Evolutionary conservation across 768 basidiomycete species (phyloP), one percentile per base, ranked within the genome.

Genomic region (Trametes cinnabarina): DNA sequence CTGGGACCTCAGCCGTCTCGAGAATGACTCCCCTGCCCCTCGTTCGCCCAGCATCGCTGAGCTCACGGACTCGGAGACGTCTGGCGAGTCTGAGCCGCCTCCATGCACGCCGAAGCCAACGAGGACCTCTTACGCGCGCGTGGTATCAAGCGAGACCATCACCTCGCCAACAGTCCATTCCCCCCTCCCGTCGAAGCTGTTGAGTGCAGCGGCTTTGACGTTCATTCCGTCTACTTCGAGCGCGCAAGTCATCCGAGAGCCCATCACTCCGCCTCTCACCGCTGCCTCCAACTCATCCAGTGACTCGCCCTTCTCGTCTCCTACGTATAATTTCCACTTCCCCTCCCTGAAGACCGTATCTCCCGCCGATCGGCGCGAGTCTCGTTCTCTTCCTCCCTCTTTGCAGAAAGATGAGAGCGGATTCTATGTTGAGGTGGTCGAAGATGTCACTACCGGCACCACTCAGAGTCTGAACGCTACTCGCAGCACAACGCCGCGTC

Each of bases 321-420:
- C 68, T 6, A 69, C 66, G 5, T 66, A 68, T 49, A 69, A 76
- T 51, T 79, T 83, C 65, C 73, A 78, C 47, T 79, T 84, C 70
- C 79, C 84, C 3, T 77, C 80, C 0, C 72, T 80, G 46, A 74
- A 75, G 41, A 51, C 65, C 19, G 57, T 63, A 2, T 72, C 76
- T n/a, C 68, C 72, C 2, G 44, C 65, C 11, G 57, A 66, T 20
- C 67, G 66, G 5, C 64, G 65, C 12, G 63, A 61, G 47, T 62
- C 66, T 15, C 71, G 69, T 26, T 69, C 70, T 1, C 58, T 71
- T 3, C 70, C 76, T 11, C 71, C 77, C 14, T 65, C 70, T 12
- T 70, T 81, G 47, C 77, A 77, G 69, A 83, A 81, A 63, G 82
- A 83, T 54, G 82, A 80, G 22, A 75, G 79, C 41, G 82, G 79